These are phyloP conservation scores for Fagopyrum esculentum DNA, from an alignment of 148 eudicot species.

Conservation along the genomic window DNA sequence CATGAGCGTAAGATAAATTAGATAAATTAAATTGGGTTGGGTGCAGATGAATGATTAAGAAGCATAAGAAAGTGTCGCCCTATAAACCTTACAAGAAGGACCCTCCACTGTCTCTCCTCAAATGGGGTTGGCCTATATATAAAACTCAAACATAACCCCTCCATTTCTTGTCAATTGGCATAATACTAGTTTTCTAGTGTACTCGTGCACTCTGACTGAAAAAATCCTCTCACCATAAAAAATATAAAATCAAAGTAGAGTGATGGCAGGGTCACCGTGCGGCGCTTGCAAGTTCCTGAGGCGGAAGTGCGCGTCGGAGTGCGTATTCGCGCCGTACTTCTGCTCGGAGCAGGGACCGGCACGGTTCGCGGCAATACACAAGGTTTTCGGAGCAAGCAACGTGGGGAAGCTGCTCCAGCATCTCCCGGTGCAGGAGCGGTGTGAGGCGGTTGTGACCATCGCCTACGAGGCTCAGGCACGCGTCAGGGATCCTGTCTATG, in stretches of 20 bases:
- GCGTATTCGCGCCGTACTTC: conserved; percentile 78
- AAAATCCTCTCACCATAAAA: neutral
- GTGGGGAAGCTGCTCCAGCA: conserved; percentile 56
- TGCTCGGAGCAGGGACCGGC: conserved; percentile 70
- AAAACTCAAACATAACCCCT: neutral
- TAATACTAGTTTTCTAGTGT: neutral
- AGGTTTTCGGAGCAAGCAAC: conserved; percentile 89
- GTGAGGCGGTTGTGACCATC: conserved; percentile 78
- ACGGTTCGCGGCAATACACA: conserved; percentile 76
- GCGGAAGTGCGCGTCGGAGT: conserved; percentile 63
- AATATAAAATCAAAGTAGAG: no score
- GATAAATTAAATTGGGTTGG: no score
- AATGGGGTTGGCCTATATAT: neutral
- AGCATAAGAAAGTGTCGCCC: conserved; percentile 61
- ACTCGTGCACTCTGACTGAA: neutral
- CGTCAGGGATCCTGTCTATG: conserved; percentile 75
- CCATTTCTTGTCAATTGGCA: neutral
- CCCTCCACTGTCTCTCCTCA: conserved; percentile 39
- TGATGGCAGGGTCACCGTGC: conserved; percentile 26
- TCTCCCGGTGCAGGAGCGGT: conserved; percentile 57
- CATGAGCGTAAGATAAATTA: no score
- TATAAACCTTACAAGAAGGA: conserved; percentile 43
- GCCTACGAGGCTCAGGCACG: conserved; percentile 87
- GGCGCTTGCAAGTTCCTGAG: conserved; percentile 90
- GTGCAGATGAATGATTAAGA: neutral